Percentiles rank a stretch among this genome's conserved stretches.
Conservation (phyloP, 148 eudicot species). For the Vaccinium vitisidaea region DNA sequence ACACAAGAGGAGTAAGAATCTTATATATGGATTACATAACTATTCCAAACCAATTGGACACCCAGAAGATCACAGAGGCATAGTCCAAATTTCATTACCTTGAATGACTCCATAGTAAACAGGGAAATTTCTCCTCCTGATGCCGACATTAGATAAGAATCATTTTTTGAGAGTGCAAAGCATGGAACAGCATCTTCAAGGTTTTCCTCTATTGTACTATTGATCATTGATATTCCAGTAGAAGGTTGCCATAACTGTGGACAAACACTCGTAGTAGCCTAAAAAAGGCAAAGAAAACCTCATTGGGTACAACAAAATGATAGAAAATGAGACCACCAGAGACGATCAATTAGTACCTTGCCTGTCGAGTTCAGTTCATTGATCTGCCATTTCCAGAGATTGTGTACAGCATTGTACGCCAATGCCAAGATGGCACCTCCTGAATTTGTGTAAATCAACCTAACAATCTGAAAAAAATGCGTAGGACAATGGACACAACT, state of each 20-base stretch:
- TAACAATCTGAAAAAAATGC: constrained; percentile 33
- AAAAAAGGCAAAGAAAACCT: background rate
- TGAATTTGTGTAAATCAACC: constrained; percentile 52
- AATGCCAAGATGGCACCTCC: constrained; percentile 53
- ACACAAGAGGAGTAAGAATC: constrained; percentile 16
- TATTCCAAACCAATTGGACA: background rate
- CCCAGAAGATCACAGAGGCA: background rate
- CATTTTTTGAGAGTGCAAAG: constrained; percentile 63
- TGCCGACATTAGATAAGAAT: constrained; percentile 58
- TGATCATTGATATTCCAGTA: constrained; percentile 54
- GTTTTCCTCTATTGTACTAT: constrained; percentile 44
- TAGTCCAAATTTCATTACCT: constrained; percentile 30
- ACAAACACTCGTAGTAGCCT: constrained; percentile 42
- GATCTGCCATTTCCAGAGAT: constrained; percentile 61
- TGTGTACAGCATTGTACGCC: constrained; percentile 48
- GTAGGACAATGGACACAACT: background rate
- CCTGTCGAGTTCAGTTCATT: constrained; percentile 31
- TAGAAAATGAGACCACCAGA: background rate
- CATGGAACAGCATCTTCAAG: constrained; percentile 55
- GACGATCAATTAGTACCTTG: constrained; percentile 32
- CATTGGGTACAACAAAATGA: background rate
- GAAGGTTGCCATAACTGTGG: constrained; percentile 69
- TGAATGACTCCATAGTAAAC: constrained; percentile 52
- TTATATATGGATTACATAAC: background rate
- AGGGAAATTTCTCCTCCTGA: constrained; percentile 62